Conservation (phyloP, 176 grass and related monocot genomes). For the Zizania latifolia region DNA sequence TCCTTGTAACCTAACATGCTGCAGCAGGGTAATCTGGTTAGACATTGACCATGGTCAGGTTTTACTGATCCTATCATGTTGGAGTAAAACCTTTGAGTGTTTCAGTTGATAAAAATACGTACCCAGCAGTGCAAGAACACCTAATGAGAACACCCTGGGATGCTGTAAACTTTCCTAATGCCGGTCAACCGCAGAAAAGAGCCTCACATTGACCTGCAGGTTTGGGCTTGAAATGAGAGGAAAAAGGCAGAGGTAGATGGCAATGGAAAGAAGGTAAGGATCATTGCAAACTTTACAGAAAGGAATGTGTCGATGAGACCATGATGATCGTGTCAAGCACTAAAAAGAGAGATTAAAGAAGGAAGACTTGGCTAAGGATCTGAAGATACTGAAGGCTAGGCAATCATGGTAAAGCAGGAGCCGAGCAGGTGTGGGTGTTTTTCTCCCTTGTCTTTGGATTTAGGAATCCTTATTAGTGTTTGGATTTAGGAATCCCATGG, state of each 20-base stretch:
- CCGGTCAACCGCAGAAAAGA: constrained; percentile 19
- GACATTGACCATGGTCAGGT: neutral
- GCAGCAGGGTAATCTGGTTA: no score
- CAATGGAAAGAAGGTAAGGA: constrained; percentile 16
- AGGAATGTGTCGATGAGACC: constrained; percentile 27
- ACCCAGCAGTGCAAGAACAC: neutral
- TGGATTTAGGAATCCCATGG: constrained; percentile 39
- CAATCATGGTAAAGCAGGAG: constrained; percentile 3
- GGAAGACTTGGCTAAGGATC: constrained; percentile 18
- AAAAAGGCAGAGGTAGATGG: constrained; percentile 15
- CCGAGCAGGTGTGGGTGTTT: constrained; percentile 10
- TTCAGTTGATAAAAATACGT: no score
- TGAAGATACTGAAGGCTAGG: neutral
- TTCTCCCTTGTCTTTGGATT: constrained; percentile 29
- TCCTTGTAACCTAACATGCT: neutral
- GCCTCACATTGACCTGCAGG: constrained; percentile 37
- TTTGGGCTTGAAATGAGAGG: neutral
- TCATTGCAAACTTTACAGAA: constrained; percentile 27
- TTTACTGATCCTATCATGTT: neutral
- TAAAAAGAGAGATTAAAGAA: constrained; percentile 11
- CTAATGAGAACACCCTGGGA: constrained; percentile 40
- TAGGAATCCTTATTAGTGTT: neutral
- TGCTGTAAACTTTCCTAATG: constrained; percentile 13
- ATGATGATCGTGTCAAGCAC: constrained; percentile 23
- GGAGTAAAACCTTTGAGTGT: neutral